Evolutionary conservation across 2,329 filamentous ascomycete genomes (phyloP).

Genomic region (Pestalotiopsis sp.): DNA sequence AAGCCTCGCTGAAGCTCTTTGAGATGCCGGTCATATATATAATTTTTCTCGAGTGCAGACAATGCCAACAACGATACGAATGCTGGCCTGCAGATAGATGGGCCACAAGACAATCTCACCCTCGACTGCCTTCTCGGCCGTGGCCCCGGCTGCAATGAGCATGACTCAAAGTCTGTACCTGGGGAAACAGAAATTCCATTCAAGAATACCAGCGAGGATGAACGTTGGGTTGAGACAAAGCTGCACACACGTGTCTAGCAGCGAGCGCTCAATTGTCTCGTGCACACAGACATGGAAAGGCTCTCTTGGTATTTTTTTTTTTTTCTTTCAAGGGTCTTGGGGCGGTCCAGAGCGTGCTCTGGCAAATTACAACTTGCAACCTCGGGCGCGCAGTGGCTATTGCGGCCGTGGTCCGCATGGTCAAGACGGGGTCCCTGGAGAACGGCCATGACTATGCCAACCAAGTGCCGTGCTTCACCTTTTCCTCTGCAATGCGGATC

Average conservation of each 20-base stretch:
- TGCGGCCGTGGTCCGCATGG: neutral
- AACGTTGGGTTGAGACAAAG: constrained; percentile 2
- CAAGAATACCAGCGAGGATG: neutral
- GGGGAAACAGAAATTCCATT: neutral
- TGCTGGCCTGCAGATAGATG: neutral
- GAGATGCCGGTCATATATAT: neutral
- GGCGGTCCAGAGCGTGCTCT: neutral
- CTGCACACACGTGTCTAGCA: constrained; percentile 12
- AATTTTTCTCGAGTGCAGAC: neutral
- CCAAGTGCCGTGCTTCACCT: constrained; percentile 10
- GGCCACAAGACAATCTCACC: neutral
- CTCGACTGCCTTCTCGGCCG: neutral
- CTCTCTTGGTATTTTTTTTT: neutral
- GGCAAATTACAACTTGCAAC: constrained; percentile 11
- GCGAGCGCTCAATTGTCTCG: neutral
- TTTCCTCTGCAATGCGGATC: neutral
- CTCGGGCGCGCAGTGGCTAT: neutral
- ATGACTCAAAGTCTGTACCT: neutral
- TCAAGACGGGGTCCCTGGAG: neutral
- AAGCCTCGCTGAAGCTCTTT: neutral
- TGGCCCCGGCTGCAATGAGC: neutral
- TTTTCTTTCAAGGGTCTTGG: neutral
- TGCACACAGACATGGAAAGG: neutral
- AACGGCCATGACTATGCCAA: constrained; percentile 1
- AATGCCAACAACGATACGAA: neutral